Evolutionary conservation across 1,284 basidiomycete species (phyloP), one percentile per base, ranked within the genome.

Genomic region (Malassezia cuniculi): DNA sequence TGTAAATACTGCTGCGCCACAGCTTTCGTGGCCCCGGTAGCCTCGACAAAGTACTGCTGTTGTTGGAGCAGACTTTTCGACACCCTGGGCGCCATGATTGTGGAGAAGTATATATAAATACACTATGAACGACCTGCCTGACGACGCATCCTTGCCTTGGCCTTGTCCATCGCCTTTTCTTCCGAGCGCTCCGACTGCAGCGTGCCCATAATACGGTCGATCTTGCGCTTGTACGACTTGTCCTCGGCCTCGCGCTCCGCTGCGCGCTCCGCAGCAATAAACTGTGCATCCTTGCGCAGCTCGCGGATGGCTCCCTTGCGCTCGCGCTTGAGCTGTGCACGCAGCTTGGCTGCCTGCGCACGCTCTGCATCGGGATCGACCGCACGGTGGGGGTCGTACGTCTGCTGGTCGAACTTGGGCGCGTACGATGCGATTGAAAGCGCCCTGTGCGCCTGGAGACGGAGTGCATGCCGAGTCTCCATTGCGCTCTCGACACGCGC

Each of bases 231-330:
- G 58, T 71, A 95, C 22, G 69, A 71, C 46, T 65, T 71, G 61
- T 94, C 89, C 63, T 75, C 74, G 69, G 85, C 82, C 64, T 80
- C 79, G 70, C 79, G 77, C 57, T 84, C 80, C 60, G 85, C 78
- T 60, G 87, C 85, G 22, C 50, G 40, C 16, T 54, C 52, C 33
- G 75, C 75, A 8, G 93, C 87, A 68, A 97, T 73, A 76, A 95
- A 97, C 48, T 78, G 76, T 48, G 85, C 81, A 68, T 99, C 93
- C 72, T 93, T 93, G 48, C 93, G 78, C 42, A 99, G 73, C 66
- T 99, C 93, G 39, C 90, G 76, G 47, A 99, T 86, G 2, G 93
- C 93, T 22, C 93, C 89, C 73, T 95, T 97, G 66, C 77, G 75
- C 72, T 97, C 93, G 71, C 95, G 82, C 71, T 93, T 93, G 73